These are phyloP conservation scores for Marchantia paleacea DNA, from an alignment of 225 moss, liverwort and hornwort genomes.

Conservation along the genomic window DNA sequence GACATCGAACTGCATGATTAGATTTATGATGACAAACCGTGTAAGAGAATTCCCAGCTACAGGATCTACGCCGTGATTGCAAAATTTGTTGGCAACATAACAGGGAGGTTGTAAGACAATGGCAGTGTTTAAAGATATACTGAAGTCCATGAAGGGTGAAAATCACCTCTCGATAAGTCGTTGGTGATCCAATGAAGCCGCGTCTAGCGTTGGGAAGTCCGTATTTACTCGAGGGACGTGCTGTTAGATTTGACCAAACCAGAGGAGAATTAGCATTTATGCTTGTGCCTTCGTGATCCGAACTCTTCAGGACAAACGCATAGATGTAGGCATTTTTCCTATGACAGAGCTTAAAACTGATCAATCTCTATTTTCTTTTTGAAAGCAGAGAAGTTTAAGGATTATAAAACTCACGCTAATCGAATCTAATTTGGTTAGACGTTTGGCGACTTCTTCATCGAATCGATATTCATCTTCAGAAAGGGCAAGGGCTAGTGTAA, in stretches of 20 bases:
- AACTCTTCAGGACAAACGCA: not conserved
- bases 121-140: not conserved
- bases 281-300: not conserved
- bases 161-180: slow-evolving; percentile 76
- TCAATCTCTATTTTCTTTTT: not conserved
- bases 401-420: slow-evolving; percentile 57
- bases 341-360: not conserved
- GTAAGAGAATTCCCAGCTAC: too few relatives aligned
- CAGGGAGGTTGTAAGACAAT: too few relatives aligned
- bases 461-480: slow-evolving; percentile 67
- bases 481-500: slow-evolving; percentile 65
- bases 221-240: slow-evolving; percentile 82
- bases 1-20: too few relatives aligned
- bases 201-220: slow-evolving; percentile 74
- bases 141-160: not conserved
- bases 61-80: too few relatives aligned
- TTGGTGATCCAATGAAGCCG: slow-evolving; percentile 77
- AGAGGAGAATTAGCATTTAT: not conserved
- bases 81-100: too few relatives aligned
- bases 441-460: slow-evolving; percentile 89
- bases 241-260: slow-evolving; percentile 37
- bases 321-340: not conserved
- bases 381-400: not conserved
- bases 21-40: too few relatives aligned
- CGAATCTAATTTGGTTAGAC: slow-evolving; percentile 85